Evolutionary conservation across 257 asterid genomes (phyloP), one percentile per base, ranked within the genome.

Genomic region (Solanum gracilifrons): DNA sequence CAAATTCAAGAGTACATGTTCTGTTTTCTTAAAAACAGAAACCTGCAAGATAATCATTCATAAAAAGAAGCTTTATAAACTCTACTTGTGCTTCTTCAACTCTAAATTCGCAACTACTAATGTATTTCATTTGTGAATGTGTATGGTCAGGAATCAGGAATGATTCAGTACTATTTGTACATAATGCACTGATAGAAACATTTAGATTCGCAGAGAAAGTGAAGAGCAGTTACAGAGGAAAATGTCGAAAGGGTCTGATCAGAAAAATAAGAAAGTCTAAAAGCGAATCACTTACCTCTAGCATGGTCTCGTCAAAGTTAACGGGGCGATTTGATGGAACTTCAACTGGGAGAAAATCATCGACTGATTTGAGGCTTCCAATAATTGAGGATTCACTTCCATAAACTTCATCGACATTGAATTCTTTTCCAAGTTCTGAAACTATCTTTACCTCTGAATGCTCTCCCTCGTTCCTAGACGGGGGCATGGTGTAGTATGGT

Each of bases 401-500:
- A 91, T 96, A 97, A 85, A 95, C 97, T 91, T 96, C 99, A 87
- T 97, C 95, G 6, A 93, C 92, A 66, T 94, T 89, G 72, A 96
- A 95, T 87, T 93, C 98, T 87, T 97, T 96, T 69, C 94, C 99
- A 43, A 97, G 91, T 90, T 94, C 96, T 3, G 96, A 29, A 37
- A 97, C 97, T 86, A 97, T 92, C 90, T 88, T 95, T 13, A 93
- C 97, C 92, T 95, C 98, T 13, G 95, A 91, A 87, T 93, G 94
- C 82, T 89, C 96, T 41, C 91, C 98, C 3, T 88, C 90, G 20
- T 89, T 92, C 92, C 99, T 92, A 76, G 89, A 68, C 13, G 99
- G 98, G 89, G 99, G 99, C 96, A 95, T 92, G 0, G 99, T 95
- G 86, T 94, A 97, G 89, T 92, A 97, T n/a, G 99, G 98, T 87